Evolutionary conservation across 2,329 filamentous ascomycete genomes (phyloP).

Genomic region (Rhinocladiella mackenziei): DNA sequence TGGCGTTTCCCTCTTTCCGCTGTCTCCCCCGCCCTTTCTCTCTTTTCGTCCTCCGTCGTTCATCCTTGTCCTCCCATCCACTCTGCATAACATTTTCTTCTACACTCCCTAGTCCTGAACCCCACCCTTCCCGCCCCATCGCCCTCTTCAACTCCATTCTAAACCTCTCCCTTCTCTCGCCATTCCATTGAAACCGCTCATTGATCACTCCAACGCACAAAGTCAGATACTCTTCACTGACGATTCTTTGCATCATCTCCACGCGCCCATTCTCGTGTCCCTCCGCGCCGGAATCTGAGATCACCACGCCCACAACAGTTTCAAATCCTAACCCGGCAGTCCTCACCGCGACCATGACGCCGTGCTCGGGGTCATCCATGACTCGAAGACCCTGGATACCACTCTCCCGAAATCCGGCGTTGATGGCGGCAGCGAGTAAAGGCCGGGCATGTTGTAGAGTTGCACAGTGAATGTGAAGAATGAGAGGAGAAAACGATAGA

Average conservation of each 20-base stretch:
- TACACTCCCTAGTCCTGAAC: constrained; percentile 8
- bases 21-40: constrained; percentile 40
- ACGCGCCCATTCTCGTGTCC: constrained; percentile 34
- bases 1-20: constrained; percentile 9
- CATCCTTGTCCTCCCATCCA: constrained; percentile 31
- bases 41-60: constrained; percentile 39
- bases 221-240: constrained; percentile 63
- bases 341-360: constrained; percentile 67
- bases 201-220: constrained; percentile 68
- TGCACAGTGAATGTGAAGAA: constrained; percentile 79
- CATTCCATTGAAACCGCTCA: constrained; percentile 48
- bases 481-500: constrained; percentile 31
- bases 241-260: constrained; percentile 45
- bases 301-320: constrained; percentile 64
- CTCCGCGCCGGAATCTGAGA: constrained; percentile 23
- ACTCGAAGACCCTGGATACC: constrained; percentile 65
- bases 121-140: constrained; percentile 19
- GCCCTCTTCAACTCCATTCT: constrained; percentile 21
- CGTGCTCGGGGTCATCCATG: constrained; percentile 37
- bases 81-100: no score
- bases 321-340: constrained; percentile 79
- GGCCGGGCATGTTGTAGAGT: constrained; percentile 70
- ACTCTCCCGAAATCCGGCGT: constrained; percentile 84
- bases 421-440: constrained; percentile 69
- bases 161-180: constrained; percentile 39